These are phyloP conservation scores for Pseudogymnoascus sp. DNA, from an alignment of 2,329 filamentous ascomycete genomes.

Conservation along the genomic window DNA sequence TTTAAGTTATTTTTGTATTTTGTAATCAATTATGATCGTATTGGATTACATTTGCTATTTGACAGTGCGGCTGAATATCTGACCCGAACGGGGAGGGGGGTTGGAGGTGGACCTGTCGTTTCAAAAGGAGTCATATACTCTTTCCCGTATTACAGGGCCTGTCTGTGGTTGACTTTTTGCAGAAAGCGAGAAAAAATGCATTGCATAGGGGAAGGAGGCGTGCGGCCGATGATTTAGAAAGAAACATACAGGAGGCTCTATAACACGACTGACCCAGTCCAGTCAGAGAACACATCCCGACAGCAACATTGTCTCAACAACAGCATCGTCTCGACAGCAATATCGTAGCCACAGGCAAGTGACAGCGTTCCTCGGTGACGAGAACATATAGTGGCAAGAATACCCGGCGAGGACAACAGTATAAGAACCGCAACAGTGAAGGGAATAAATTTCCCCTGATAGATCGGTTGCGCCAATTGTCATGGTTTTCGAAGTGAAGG, in stretches of 20 bases:
- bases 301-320: neutral
- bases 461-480: too few relatives aligned
- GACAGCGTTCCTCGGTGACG: neutral
- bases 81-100: neutral
- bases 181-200: too few relatives aligned
- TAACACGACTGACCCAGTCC: too few relatives aligned
- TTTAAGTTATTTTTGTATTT: neutral
- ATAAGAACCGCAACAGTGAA: neutral
- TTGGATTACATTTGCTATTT: neutral
- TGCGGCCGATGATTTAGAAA: too few relatives aligned
- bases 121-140: neutral
- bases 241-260: too few relatives aligned
- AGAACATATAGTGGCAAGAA: neutral
- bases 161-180: too few relatives aligned
- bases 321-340: neutral
- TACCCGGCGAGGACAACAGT: neutral
- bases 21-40: neutral
- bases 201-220: too few relatives aligned
- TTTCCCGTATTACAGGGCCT: too few relatives aligned
- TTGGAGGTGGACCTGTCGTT: neutral
- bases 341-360: neutral
- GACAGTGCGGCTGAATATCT: neutral
- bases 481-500: too few relatives aligned
- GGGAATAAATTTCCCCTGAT: too few relatives aligned
- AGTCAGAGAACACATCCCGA: too few relatives aligned